Percentiles rank a stretch among this genome's conserved stretches.
phyloP scores from a whole-genome alignment of 75 land plant species.

The Pinus taeda region DNA sequence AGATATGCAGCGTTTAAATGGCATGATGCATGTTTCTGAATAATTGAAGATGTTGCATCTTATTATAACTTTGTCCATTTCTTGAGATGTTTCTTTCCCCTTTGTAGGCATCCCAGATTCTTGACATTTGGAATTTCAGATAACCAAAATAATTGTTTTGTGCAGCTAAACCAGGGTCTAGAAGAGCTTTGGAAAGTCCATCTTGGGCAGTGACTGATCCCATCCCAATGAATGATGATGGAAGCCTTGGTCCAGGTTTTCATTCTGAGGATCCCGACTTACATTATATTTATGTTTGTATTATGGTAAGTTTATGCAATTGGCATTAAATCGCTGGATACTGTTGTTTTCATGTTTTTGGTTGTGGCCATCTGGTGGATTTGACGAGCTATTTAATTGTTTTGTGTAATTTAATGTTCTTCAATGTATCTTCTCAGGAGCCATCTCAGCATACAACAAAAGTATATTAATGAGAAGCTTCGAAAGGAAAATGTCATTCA shows the following conservation, averaged over 20 bases:
- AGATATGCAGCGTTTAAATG: no score
- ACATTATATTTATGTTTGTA: constrained; percentile 89
- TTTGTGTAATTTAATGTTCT: no score
- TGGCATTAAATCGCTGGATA: no score
- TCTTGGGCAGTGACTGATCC: constrained; percentile 54
- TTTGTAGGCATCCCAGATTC: neutral
- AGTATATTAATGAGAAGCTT: no score
- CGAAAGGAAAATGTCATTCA: no score
- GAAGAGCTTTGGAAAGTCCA: constrained; percentile 24
- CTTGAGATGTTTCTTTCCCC: neutral
- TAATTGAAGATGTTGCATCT: neutral
- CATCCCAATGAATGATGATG: constrained; percentile 59
- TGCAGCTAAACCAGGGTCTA: constrained; percentile 64
- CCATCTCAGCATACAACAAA: no score
- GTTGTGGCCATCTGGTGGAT: no score
- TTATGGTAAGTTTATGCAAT: constrained; percentile 51
- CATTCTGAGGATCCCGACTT: constrained; percentile 60
- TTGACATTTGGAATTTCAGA: neutral
- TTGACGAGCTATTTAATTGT: no score
- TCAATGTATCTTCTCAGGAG: no score
- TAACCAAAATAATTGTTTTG: neutral
- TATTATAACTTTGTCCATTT: neutral
- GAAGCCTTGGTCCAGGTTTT: constrained; percentile 24
- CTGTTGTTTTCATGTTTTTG: no score
- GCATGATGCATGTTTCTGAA: neutral